phyloP scores from a whole-genome alignment of 2,329 filamentous ascomycete genomes.

The Nigrospora osmanthi region DNA sequence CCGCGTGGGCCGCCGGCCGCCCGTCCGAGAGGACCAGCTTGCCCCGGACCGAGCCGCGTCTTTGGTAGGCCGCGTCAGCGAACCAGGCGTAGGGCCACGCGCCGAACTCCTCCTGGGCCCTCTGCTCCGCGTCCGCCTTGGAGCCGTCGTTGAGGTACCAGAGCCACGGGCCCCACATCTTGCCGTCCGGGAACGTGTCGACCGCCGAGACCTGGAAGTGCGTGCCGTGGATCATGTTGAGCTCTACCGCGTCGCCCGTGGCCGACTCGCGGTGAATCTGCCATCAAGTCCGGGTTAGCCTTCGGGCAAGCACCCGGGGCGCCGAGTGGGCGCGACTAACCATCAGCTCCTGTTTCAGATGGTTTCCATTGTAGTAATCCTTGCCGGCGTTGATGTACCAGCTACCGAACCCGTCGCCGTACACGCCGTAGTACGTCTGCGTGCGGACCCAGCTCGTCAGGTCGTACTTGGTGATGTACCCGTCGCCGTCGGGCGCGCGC shows the following conservation, averaged over 20 bases:
- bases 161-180: conserved; percentile 35
- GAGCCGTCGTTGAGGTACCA: conserved; percentile 40
- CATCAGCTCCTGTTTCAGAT: conserved; percentile 44
- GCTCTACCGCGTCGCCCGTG: conserved; percentile 41
- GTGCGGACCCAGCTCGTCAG: conserved; percentile 25
- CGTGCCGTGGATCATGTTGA: conserved; percentile 48
- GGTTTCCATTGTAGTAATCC: conserved; percentile 44
- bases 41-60: conserved; percentile 37
- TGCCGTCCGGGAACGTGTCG: conserved; percentile 28
- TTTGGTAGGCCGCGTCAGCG: conserved; percentile 34
- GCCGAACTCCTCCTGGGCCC: conserved; percentile 29
- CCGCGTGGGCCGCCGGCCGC: conserved; percentile 35
- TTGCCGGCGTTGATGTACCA: conserved; percentile 44
- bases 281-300: not conserved
- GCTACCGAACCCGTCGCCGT: conserved; percentile 37
- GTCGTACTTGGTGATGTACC: conserved; percentile 44
- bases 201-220: conserved; percentile 30
- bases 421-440: conserved; percentile 40
- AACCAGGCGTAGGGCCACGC: conserved; percentile 43
- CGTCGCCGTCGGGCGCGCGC: conserved; percentile 32
- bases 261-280: conserved; percentile 37
- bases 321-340: conserved; percentile 5
- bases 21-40: conserved; percentile 36
- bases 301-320: too few species aligned
- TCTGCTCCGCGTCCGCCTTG: conserved; percentile 28